phyloP scores from a whole-genome alignment of 139 green algal genomes.

The Tetradesmus lagerheimii region DNA sequence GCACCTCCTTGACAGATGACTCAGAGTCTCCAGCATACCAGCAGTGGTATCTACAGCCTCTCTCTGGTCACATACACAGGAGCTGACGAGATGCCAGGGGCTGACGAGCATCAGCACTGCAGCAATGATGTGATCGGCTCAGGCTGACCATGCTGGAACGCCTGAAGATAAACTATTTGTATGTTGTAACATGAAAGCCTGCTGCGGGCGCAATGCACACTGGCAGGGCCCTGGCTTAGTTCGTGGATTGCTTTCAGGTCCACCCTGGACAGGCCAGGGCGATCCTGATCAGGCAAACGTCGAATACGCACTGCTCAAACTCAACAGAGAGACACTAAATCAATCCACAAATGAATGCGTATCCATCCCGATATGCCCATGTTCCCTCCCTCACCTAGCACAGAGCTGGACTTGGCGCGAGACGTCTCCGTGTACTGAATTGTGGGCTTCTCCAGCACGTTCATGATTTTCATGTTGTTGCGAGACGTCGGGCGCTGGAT shows the following conservation, averaged over 20 bases:
- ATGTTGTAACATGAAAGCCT: neutral
- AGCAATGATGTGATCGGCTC: neutral
- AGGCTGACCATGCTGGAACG: neutral
- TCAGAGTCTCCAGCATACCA: neutral
- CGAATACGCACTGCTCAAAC: neutral
- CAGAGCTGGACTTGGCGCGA: slow-evolving; percentile 52
- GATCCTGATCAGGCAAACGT: neutral
- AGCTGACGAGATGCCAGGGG: slow-evolving; percentile 3
- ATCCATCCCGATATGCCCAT: neutral
- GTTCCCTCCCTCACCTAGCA: slow-evolving; percentile 59
- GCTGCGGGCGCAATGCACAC: neutral
- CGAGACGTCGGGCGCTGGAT: slow-evolving; percentile 6
- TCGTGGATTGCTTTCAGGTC: neutral
- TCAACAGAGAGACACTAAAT: no score
- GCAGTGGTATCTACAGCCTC: neutral
- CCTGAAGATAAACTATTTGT: neutral
- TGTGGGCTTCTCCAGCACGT: slow-evolving; percentile 61
- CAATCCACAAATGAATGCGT: neutral
- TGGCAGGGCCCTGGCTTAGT: neutral
- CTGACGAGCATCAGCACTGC: neutral
- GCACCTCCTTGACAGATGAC: no score
- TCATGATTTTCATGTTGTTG: slow-evolving; percentile 45
- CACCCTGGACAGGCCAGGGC: neutral
- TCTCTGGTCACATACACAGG: neutral
- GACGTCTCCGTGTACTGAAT: slow-evolving; percentile 63